Percentiles rank a stretch among this genome's conserved stretches.
phyloP scores from a whole-genome alignment of 2,329 filamentous ascomycete species.

The Paraconiothyrium brasiliense region DNA sequence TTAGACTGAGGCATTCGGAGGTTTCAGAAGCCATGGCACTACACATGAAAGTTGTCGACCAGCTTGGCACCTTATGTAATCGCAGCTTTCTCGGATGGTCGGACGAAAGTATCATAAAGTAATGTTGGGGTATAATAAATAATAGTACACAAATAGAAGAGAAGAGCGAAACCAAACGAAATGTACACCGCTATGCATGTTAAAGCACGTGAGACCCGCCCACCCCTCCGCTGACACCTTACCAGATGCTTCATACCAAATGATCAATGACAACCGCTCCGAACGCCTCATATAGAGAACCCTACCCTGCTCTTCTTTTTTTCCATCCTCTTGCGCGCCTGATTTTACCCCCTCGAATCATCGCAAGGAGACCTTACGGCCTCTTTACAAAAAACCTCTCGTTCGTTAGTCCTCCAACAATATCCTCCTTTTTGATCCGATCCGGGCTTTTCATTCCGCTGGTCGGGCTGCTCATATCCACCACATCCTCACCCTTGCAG shows the following conservation, averaged over 20 bases:
- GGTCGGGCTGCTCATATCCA: slow-evolving; percentile 6
- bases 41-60: not conserved
- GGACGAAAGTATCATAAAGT: not conserved
- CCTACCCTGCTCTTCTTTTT: not conserved
- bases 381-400: slow-evolving; percentile 18
- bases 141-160: not conserved
- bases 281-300: not conserved
- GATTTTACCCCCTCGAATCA: no score
- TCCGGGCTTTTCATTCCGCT: slow-evolving; percentile 13
- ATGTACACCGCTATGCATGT: not conserved
- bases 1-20: not conserved
- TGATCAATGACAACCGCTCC: not conserved
- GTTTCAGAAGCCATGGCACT: not conserved
- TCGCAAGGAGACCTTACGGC: not conserved
- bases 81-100: not conserved
- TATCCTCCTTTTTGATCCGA: slow-evolving; percentile 14
- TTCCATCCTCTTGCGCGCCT: not conserved
- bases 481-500: slow-evolving; percentile 10
- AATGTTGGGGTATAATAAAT: not conserved
- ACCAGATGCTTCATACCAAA: not conserved
- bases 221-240: not conserved
- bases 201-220: not conserved
- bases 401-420: slow-evolving; percentile 20
- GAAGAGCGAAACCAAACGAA: not conserved
- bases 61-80: not conserved